phyloP scores from a whole-genome alignment of 2,329 filamentous ascomycete species.

The Pestalotiopsis fici region DNA sequence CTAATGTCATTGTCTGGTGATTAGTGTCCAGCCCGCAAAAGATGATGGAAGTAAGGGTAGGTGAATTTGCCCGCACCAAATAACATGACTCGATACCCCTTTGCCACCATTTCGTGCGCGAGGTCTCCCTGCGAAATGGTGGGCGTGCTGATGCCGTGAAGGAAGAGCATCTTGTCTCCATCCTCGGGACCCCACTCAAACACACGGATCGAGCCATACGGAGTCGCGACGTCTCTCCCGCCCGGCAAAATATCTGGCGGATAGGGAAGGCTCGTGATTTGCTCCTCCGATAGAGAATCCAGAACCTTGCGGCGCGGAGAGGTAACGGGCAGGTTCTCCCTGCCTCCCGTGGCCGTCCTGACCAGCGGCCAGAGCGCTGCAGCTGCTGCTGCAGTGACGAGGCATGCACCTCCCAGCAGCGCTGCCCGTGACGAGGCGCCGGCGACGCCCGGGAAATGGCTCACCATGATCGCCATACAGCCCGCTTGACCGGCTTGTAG shows the following conservation, averaged over 20 bases:
- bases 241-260: conserved; percentile 72
- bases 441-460: neutral
- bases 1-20: conserved; percentile 37
- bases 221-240: conserved; percentile 65
- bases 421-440: neutral
- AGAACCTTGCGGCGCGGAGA: neutral
- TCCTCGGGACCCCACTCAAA: conserved; percentile 79
- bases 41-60: neutral
- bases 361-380: neutral
- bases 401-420: neutral
- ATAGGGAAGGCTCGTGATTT: conserved; percentile 54
- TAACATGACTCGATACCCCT: conserved; percentile 76
- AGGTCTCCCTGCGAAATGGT: conserved; percentile 68
- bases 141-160: conserved; percentile 84
- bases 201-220: conserved; percentile 71
- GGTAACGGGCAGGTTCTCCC: neutral
- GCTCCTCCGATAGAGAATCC: conserved; percentile 12
- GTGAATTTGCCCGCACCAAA: conserved; percentile 58
- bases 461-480: neutral
- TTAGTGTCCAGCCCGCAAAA: neutral
- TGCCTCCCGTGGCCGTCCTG: neutral
- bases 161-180: conserved; percentile 71
- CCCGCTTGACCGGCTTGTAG: neutral
- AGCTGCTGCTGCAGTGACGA: neutral
- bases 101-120: conserved; percentile 63